Percentiles rank a stretch among this genome's conserved stretches.
phyloP scores from a whole-genome alignment of 2,329 filamentous ascomycete genomes.

The Alternaria gaisen region DNA sequence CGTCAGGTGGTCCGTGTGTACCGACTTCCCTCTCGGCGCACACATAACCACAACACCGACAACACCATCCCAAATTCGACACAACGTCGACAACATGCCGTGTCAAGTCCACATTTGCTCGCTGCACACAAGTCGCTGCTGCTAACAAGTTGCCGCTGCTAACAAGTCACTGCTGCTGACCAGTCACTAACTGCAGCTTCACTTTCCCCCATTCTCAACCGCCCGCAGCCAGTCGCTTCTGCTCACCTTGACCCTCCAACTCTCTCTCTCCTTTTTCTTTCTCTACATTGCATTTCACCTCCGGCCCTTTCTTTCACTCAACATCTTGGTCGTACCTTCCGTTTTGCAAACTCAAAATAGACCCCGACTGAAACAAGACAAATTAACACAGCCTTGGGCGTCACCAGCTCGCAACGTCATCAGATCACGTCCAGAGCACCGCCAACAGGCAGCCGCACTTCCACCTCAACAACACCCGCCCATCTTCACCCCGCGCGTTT shows the following conservation, averaged over 20 bases:
- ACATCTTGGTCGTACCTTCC: neutral
- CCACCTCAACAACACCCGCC: neutral
- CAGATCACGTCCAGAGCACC: constrained; percentile 33
- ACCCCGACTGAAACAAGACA: constrained; percentile 22
- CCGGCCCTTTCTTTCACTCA: neutral
- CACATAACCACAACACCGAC: constrained; percentile 8
- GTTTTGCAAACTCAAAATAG: neutral
- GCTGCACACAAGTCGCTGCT: too few species aligned
- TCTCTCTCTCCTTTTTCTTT: constrained; percentile 11
- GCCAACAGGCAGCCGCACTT: constrained; percentile 40
- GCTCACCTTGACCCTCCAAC: too few species aligned
- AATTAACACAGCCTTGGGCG: constrained; percentile 28
- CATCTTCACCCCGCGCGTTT: constrained; percentile 6
- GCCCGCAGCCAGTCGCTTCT: neutral
- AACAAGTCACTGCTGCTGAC: too few species aligned
- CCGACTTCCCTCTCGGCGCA: neutral
- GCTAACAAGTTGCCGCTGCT: too few species aligned
- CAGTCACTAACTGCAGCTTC: neutral
- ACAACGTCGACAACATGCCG: neutral
- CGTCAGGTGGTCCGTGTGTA: constrained; percentile 11
- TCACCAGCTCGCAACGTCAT: constrained; percentile 38
- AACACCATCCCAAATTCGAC: neutral
- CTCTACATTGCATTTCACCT: neutral
- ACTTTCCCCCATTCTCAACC: neutral
- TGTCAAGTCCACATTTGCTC: neutral